Conservation (phyloP, 345 rosid genomes). For the Barbarea vulgaris region DNA sequence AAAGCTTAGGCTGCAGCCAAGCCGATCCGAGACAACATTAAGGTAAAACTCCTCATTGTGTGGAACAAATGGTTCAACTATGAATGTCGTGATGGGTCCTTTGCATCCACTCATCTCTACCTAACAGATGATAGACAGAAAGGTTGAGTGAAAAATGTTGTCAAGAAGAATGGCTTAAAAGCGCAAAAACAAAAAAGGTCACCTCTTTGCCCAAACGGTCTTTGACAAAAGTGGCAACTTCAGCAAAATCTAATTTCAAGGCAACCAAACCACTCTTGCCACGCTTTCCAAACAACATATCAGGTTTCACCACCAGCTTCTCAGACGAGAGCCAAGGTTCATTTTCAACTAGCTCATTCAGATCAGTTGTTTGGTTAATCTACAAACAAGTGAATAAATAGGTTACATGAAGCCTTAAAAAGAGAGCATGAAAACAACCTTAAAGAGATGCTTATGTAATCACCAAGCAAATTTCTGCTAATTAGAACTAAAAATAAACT, state of each 20-base stretch:
- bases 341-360: conserved; percentile 66
- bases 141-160: neutral
- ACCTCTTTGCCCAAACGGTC: conserved; percentile 90
- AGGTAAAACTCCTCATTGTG: conserved; percentile 92
- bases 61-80: conserved; percentile 85
- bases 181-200: neutral
- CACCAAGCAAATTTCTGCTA: neutral
- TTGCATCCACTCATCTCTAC: conserved; percentile 92
- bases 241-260: conserved; percentile 70
- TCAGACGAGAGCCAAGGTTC: conserved; percentile 87
- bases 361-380: conserved; percentile 77
- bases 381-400: conserved; percentile 30
- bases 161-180: neutral
- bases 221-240: conserved; percentile 73
- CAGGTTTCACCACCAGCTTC: conserved; percentile 94
- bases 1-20: conserved; percentile 88
- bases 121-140: conserved; percentile 38
- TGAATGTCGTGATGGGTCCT: conserved; percentile 95
- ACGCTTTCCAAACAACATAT: conserved; percentile 95
- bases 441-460: neutral
- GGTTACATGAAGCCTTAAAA: neutral
- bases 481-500: neutral
- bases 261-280: conserved; percentile 97
- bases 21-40: conserved; percentile 84
- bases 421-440: neutral